These are phyloP conservation scores for Annona cherimola DNA, from an alignment of 164 flowering plant genomes.

Conservation along the genomic window DNA sequence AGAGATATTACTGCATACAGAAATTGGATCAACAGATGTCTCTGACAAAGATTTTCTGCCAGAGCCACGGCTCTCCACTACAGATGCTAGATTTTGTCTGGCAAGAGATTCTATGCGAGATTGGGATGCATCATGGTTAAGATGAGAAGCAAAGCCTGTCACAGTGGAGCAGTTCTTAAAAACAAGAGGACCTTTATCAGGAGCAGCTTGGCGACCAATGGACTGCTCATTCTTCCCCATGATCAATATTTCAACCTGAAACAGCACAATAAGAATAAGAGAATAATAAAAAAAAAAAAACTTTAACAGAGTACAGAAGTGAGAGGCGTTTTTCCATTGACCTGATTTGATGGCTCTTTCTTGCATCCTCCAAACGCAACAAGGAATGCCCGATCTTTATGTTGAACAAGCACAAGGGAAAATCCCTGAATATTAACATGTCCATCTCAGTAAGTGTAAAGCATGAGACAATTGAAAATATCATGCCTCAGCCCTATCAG, in stretches of 20 bases:
- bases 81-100: conserved; percentile 66
- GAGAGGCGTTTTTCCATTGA: conserved; percentile 13
- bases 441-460: no score
- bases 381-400: conserved; percentile 78
- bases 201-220: conserved; percentile 35
- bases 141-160: conserved; percentile 21
- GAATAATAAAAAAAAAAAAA: not conserved
- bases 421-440: conserved; percentile 56
- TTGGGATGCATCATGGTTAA: conserved; percentile 24
- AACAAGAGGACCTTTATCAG: conserved; percentile 35
- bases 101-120: conserved; percentile 43
- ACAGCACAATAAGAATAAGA: not conserved
- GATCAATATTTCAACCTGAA: conserved; percentile 73
- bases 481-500: no score
- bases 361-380: conserved; percentile 92
- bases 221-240: conserved; percentile 61
- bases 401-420: conserved; percentile 80
- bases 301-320: not conserved
- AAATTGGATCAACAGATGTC: conserved; percentile 39
- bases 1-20: conserved; percentile 54
- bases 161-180: conserved; percentile 44
- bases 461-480: no score
- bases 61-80: conserved; percentile 78
- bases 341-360: conserved; percentile 93
- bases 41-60: conserved; percentile 86